Evolutionary conservation across 441 rosid species (phyloP), one percentile per base, ranked within the genome.

Genomic region (Pelargonium fulgidum): DNA sequence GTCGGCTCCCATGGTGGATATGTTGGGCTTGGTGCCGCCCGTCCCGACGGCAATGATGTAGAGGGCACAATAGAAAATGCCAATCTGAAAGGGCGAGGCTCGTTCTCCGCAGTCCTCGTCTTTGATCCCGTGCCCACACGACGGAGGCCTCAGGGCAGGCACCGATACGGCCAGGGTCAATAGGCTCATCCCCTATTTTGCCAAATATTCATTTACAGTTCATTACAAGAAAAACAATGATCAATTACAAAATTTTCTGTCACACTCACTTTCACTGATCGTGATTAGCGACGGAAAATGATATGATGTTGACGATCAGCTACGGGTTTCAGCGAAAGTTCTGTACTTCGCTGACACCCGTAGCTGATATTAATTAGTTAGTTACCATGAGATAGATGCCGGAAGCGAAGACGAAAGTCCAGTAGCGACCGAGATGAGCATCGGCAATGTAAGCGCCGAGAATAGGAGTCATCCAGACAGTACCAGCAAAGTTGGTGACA

Each of bases 21-120:
- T 91, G 83, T 91, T 93, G 0, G 97, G 93, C 76, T 93, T 93
- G 36, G 99, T 89, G 9, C 99, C 99, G 0, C 97, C 97, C 0
- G 93, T 90, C 5, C 96, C 99, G 0, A 91, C 22, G 0, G 97
- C 90, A 20, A 93, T 77, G 0, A 79, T 87, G 75, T 91, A 91
- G 62, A 91, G 84, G 0, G 95, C 92, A 13, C 85, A 89, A 26
- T 77, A 89, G 78, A 88, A 93, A 0, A 86, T 75, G 0, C 80
- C 93, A 24, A 91, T 52, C n/a, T 87, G 92, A 62, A 88, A 69
- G 0, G 88, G 67, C 0, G 96, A 87, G 11, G 89, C 85, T 20
- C 58, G 16, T n/a, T 83, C 64, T 22, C 78, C 68, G 75, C 98
- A 93, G 68, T 81, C 66, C 0, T 75, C 81, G 7, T 52, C 58